Conservation (phyloP, 2,329 filamentous ascomycete species). For the Grosmannia huntii region DNA sequence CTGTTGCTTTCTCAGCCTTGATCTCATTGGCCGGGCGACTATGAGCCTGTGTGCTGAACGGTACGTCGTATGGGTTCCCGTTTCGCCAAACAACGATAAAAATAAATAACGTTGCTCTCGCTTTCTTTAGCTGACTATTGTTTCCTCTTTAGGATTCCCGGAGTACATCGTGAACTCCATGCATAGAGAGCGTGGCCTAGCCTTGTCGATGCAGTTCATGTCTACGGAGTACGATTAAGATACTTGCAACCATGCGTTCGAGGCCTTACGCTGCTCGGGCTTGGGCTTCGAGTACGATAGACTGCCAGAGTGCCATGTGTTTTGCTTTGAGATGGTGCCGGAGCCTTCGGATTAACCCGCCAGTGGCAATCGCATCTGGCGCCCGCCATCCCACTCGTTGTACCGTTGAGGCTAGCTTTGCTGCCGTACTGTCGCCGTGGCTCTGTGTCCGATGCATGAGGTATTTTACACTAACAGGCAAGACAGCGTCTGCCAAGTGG, state of each 20-base stretch:
- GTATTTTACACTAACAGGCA: slow-evolving; percentile 7
- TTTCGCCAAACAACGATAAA: background rate
- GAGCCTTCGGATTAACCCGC: background rate
- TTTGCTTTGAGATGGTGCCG: background rate
- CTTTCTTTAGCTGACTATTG: background rate
- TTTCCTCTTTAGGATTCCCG: background rate
- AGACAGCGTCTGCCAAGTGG: slow-evolving; percentile 9
- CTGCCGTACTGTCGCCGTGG: background rate
- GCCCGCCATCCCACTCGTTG: background rate
- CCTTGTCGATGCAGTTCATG: too few relatives aligned
- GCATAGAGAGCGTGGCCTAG: background rate
- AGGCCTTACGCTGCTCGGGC: too few relatives aligned
- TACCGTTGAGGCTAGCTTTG: background rate
- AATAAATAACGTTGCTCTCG: background rate
- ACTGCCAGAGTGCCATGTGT: background rate
- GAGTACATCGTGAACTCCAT: background rate
- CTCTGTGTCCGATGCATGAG: slow-evolving; percentile 2
- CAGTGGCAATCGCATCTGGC: background rate
- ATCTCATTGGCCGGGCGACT: background rate
- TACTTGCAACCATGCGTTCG: too few relatives aligned
- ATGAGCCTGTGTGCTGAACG: background rate
- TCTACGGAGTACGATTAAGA: too few relatives aligned
- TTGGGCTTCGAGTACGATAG: too few relatives aligned
- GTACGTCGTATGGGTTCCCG: background rate
- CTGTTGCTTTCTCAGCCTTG: background rate